Conservation (phyloP, 2,329 filamentous ascomycete species). For the Ceratocystis albifundus region DNA sequence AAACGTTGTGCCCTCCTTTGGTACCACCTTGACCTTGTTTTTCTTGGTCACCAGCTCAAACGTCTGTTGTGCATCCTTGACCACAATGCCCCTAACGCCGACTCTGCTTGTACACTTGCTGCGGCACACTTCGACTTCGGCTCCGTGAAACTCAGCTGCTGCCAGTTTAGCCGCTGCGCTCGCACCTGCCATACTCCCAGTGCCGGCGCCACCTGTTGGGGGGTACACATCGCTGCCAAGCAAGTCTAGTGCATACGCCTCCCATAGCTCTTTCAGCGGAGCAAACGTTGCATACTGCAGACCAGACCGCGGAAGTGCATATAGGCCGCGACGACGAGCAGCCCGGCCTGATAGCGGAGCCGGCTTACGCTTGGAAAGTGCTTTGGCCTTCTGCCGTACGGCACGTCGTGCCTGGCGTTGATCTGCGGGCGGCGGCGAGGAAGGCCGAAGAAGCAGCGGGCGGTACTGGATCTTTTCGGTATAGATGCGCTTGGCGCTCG, state of each 20-base stretch:
- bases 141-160: conserved; percentile 85
- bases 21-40: conserved; percentile 63
- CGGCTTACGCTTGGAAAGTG: conserved; percentile 32
- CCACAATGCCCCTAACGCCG: conserved; percentile 72
- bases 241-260: conserved; percentile 72
- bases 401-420: conserved; percentile 47
- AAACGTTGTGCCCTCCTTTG: conserved; percentile 85
- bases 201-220: conserved; percentile 41
- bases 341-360: conserved; percentile 67
- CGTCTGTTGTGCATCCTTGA: conserved; percentile 75
- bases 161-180: conserved; percentile 60
- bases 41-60: conserved; percentile 70
- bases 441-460: conserved; percentile 65
- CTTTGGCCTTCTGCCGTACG: conserved; percentile 36
- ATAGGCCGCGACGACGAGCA: conserved; percentile 60
- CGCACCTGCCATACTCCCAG: conserved; percentile 45
- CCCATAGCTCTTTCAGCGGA: conserved; percentile 68
- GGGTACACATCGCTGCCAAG: conserved; percentile 43
- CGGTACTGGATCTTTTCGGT: conserved; percentile 73
- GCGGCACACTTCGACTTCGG: conserved; percentile 67
- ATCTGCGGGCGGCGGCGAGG: conserved; percentile 51
- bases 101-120: conserved; percentile 73
- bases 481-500: conserved; percentile 60
- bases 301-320: conserved; percentile 42
- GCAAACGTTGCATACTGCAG: conserved; percentile 57